Evolutionary conservation across 2,329 filamentous ascomycete genomes (phyloP).

Genomic region (Penicillium brasilianum): DNA sequence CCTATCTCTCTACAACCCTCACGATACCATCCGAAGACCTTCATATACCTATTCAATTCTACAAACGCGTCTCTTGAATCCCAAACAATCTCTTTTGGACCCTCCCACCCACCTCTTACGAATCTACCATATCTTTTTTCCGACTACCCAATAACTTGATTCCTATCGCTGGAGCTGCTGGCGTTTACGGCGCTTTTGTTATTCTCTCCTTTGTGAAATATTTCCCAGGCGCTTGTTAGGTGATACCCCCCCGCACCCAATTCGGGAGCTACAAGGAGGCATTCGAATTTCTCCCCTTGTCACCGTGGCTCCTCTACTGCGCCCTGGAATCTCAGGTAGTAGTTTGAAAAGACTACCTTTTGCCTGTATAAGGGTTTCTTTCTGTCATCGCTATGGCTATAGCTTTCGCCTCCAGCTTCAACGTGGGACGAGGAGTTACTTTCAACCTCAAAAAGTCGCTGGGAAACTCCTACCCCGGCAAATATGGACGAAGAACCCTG

Average conservation of each 20-base stretch:
- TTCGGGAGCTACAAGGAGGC: conserved; percentile 22
- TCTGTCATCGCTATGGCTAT: background rate
- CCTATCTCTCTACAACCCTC: background rate
- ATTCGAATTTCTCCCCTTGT: conserved; percentile 18
- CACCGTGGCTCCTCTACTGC: background rate
- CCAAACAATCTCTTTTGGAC: background rate
- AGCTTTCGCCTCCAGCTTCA: background rate
- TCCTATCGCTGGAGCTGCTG: conserved; percentile 28
- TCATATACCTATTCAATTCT: background rate
- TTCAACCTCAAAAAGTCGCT: conserved; percentile 2
- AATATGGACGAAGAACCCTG: background rate
- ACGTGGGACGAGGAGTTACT: background rate
- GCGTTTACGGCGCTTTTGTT: conserved; percentile 29
- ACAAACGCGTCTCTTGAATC: background rate
- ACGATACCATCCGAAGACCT: background rate
- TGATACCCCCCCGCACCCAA: conserved; percentile 20
- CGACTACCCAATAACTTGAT: conserved; percentile 12
- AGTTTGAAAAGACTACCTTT: background rate
- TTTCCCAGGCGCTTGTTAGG: conserved; percentile 27
- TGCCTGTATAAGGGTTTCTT: conserved; percentile 5
- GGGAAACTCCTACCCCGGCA: background rate
- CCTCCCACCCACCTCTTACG: conserved; percentile 9
- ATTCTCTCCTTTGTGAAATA: conserved; percentile 18
- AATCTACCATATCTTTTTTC: conserved; percentile 24
- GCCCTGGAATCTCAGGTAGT: background rate